phyloP scores from a whole-genome alignment of 23 red algal genomes.

The Porphyridium purpureum region DNA sequence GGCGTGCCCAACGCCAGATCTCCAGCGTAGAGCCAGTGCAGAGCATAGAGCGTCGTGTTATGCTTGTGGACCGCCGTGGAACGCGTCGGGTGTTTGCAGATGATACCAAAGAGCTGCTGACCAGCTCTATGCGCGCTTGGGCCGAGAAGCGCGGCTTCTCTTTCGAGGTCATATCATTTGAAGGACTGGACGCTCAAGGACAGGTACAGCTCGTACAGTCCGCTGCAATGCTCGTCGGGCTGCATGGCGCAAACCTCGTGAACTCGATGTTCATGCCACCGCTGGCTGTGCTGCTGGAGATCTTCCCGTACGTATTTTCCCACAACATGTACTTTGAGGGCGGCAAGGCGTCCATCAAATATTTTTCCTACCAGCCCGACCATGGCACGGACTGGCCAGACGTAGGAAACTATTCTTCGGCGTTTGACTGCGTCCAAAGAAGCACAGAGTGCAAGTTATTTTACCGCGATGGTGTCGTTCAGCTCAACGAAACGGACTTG shows the following conservation, averaged over 20 bases:
- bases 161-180: too few relatives aligned
- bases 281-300: constrained; percentile 32
- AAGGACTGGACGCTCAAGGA: too few relatives aligned
- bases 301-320: constrained; percentile 53
- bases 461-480: constrained; percentile 37
- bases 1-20: too few relatives aligned
- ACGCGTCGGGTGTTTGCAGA: too few relatives aligned
- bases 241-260: constrained; percentile 59
- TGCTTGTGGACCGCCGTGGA: too few relatives aligned
- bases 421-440: too few relatives aligned
- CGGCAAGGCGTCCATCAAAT: constrained; percentile 33
- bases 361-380: constrained; percentile 33
- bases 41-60: too few relatives aligned
- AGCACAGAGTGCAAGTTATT: constrained; percentile 40
- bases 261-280: constrained; percentile 46
- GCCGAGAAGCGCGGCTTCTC: too few relatives aligned
- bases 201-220: constrained; percentile 21
- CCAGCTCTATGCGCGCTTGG: too few relatives aligned
- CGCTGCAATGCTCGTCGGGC: constrained; percentile 28
- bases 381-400: constrained; percentile 8
- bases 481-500: constrained; percentile 10
- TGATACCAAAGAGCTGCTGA: too few relatives aligned
- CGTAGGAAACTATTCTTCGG: too few relatives aligned
- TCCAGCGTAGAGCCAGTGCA: too few relatives aligned
- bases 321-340: constrained; percentile 39